These are phyloP conservation scores for Aquanectria penicillioides DNA, from an alignment of 2,329 filamentous ascomycete species.

Conservation along the genomic window DNA sequence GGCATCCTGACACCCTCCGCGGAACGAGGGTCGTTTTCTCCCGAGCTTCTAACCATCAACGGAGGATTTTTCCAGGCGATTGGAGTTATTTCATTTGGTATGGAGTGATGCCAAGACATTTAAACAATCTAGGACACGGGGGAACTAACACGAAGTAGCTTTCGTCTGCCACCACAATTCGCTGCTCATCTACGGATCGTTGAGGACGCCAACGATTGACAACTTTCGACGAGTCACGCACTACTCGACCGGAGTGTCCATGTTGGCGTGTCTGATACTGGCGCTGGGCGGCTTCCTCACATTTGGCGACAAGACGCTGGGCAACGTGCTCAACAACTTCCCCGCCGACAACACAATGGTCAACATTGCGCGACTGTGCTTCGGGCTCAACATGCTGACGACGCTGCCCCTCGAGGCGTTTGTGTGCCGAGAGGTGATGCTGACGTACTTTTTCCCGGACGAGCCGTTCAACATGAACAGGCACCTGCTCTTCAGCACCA, in stretches of 20 bases:
- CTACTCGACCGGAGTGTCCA: constrained; percentile 88
- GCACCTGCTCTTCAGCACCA: constrained; percentile 87
- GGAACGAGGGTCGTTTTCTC: constrained; percentile 75
- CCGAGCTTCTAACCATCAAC: constrained; percentile 80
- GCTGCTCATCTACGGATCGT: constrained; percentile 94
- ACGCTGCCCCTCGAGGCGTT: constrained; percentile 96
- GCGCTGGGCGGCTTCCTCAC: constrained; percentile 90
- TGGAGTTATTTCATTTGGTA: constrained; percentile 97
- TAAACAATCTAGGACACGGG: neutral
- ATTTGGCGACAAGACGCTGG: constrained; percentile 90
- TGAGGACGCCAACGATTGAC: constrained; percentile 93
- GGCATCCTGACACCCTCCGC: constrained; percentile 78
- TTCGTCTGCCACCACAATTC: constrained; percentile 91
- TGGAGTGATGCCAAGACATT: no score
- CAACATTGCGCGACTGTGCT: constrained; percentile 93
- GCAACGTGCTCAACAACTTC: constrained; percentile 99
- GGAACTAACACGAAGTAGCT: constrained; percentile 47
- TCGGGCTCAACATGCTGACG: constrained; percentile 98
- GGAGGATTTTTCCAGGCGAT: constrained; percentile 93
- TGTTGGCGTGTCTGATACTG: constrained; percentile 91
- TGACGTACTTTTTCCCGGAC: constrained; percentile 78
- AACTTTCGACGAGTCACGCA: constrained; percentile 94
- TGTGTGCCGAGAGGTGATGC: constrained; percentile 96
- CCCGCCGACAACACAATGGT: constrained; percentile 90
- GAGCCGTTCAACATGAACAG: constrained; percentile 83